Conservation (phyloP, 805 yeast genomes). For the Saccharomycopsis guyanensis region DNA sequence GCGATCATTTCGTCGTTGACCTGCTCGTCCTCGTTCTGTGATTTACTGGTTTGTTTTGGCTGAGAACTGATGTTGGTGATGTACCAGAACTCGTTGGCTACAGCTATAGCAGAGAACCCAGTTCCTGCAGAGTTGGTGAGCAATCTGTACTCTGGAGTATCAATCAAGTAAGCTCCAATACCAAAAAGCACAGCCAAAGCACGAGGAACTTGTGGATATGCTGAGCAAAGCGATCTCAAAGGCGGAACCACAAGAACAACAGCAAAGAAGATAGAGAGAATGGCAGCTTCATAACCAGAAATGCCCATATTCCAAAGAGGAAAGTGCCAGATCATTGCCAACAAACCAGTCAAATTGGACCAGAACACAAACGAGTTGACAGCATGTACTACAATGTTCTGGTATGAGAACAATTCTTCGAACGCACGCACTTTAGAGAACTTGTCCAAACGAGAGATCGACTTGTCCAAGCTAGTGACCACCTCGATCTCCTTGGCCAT, state of each 20-base stretch:
- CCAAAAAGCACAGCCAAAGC: slow-evolving; percentile 53
- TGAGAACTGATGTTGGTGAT: slow-evolving; percentile 30
- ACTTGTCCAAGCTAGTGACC: slow-evolving; percentile 19
- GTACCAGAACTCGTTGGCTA: slow-evolving; percentile 45
- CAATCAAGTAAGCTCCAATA: slow-evolving; percentile 64
- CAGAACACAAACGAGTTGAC: slow-evolving; percentile 75
- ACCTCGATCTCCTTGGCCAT: slow-evolving; percentile 24
- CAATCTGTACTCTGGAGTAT: slow-evolving; percentile 64
- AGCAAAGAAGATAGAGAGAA: slow-evolving; percentile 53
- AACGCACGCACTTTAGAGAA: slow-evolving; percentile 13
- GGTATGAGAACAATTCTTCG: slow-evolving; percentile 22
- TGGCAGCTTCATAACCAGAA: slow-evolving; percentile 82
- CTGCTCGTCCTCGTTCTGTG: slow-evolving; percentile 15
- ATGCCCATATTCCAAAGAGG: slow-evolving; percentile 98
- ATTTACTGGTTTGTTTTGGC: background rate
- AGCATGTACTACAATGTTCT: slow-evolving; percentile 37
- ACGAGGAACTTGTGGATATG: slow-evolving; percentile 48
- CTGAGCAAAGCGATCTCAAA: slow-evolving; percentile 32
- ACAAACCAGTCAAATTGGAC: slow-evolving; percentile 75
- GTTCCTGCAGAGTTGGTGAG: slow-evolving; percentile 59
- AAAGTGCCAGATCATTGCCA: slow-evolving; percentile 90
- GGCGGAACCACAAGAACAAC: slow-evolving; percentile 42
- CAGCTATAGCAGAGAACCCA: slow-evolving; percentile 50
- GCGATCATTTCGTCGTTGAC: slow-evolving; percentile 22
- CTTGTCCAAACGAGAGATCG: slow-evolving; percentile 23